These are phyloP conservation scores for Globisporangium uncinulatum DNA, from an alignment of 352 stramenopile species.

Conservation along the genomic window DNA sequence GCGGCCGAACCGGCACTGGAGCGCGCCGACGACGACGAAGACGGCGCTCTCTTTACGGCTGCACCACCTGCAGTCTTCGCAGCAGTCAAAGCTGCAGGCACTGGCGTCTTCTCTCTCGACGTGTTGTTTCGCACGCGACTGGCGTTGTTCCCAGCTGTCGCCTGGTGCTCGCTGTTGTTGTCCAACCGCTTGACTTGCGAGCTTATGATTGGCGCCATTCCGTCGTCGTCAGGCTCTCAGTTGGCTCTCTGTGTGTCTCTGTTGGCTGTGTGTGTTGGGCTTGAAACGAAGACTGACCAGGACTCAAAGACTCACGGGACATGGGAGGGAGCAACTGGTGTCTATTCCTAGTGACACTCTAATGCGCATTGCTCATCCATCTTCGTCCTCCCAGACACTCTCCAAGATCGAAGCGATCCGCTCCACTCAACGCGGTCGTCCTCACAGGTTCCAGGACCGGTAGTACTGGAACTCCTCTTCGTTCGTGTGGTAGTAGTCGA, in stretches of 20 bases:
- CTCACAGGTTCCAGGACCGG: conserved; percentile 55
- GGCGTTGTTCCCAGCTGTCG: conserved; percentile 4
- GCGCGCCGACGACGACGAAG: no score
- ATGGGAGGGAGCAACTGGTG: neutral
- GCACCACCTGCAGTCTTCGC: conserved; percentile 4
- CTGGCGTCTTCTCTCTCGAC: conserved; percentile 12
- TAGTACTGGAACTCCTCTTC: conserved; percentile 79
- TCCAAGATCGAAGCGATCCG: no score
- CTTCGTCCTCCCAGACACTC: no score
- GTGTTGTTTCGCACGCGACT: conserved; percentile 6
- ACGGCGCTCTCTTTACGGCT: neutral
- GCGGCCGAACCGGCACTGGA: no score
- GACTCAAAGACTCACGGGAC: neutral
- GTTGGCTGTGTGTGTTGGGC: no score
- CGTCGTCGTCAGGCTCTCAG: neutral
- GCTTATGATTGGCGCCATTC: conserved; percentile 16
- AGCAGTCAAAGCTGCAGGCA: neutral
- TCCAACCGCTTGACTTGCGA: conserved; percentile 2
- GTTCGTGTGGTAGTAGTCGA: conserved; percentile 63
- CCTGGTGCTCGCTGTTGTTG: conserved; percentile 11
- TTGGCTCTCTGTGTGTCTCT: no score
- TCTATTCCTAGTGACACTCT: neutral
- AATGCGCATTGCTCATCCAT: neutral
- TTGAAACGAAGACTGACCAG: no score
- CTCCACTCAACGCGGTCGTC: no score